Evolutionary conservation across 2,329 filamentous ascomycete species (phyloP).

Genomic region (Trichoderma sp.): DNA sequence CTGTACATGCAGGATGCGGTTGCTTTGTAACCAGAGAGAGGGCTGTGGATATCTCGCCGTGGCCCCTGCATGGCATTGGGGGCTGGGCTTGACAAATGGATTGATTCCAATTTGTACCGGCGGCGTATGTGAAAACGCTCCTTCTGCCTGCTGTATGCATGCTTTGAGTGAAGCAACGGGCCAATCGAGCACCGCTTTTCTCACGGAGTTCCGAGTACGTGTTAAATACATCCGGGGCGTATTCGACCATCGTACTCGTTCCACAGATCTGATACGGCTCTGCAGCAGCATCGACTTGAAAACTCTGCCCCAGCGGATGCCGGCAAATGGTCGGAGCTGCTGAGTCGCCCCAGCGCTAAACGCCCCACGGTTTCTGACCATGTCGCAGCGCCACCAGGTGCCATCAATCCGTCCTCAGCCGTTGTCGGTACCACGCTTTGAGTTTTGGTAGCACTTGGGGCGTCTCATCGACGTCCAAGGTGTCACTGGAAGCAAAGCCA

Average conservation of each 20-base stretch:
- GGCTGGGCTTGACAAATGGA: neutral
- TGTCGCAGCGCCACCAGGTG: slow-evolving; percentile 1
- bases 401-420: neutral
- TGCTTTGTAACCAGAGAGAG: neutral
- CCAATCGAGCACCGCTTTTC: neutral
- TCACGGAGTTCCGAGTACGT: neutral
- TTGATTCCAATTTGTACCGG: neutral
- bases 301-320: neutral
- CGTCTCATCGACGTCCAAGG: neutral
- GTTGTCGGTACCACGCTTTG: neutral
- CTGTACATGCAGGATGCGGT: neutral
- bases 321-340: slow-evolving; percentile 1
- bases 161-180: neutral
- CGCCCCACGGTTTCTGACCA: slow-evolving; percentile 3
- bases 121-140: neutral
- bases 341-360: neutral
- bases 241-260: neutral
- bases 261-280: neutral
- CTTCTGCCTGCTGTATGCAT: neutral
- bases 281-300: neutral
- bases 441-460: neutral
- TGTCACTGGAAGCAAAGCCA: neutral
- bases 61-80: slow-evolving; percentile 4
- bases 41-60: neutral
- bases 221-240: neutral